Evolutionary conservation across 495 filamentous ascomycete species (phyloP).

Genomic region (Penicillium fimorum): DNA sequence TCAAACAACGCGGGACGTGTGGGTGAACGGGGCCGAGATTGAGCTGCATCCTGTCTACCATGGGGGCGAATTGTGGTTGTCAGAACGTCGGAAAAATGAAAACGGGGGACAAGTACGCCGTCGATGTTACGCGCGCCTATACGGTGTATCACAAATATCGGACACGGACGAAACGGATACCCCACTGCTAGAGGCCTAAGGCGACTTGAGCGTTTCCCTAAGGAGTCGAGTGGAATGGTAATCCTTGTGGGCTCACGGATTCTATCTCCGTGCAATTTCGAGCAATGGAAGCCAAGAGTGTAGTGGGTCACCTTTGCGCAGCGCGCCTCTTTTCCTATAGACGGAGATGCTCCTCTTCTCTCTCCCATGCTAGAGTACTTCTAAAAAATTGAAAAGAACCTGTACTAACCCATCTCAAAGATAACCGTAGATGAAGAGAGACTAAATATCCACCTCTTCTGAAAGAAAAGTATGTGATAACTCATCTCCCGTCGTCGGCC

Average conservation of each 20-base stretch:
- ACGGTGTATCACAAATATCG: not conserved
- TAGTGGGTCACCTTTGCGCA: constrained; percentile 9
- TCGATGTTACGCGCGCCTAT: not conserved
- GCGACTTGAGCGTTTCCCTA: not conserved
- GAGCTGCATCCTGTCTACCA: not conserved
- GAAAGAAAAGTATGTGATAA: not conserved
- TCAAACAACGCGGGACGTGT: not conserved
- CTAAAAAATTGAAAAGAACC: not conserved
- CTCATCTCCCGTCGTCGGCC: not conserved
- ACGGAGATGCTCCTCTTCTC: not conserved
- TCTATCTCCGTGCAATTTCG: constrained; percentile 17
- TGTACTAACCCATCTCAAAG: not conserved
- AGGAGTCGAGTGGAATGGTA: constrained; percentile 7
- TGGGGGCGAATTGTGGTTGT: not conserved
- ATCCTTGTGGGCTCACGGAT: constrained; percentile 13
- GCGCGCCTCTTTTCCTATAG: not conserved
- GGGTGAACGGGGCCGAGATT: not conserved
- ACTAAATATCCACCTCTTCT: not conserved
- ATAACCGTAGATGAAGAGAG: too few species aligned
- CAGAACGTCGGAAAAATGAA: not conserved
- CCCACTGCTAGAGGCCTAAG: not conserved
- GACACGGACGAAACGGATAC: not conserved
- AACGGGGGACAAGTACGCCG: not conserved
- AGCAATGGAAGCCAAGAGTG: constrained; percentile 12
- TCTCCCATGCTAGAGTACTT: not conserved